Base-by-base conservation (phyloP, 2,329 filamentous ascomycete genomes). In the Didymella segeticola region DNA sequence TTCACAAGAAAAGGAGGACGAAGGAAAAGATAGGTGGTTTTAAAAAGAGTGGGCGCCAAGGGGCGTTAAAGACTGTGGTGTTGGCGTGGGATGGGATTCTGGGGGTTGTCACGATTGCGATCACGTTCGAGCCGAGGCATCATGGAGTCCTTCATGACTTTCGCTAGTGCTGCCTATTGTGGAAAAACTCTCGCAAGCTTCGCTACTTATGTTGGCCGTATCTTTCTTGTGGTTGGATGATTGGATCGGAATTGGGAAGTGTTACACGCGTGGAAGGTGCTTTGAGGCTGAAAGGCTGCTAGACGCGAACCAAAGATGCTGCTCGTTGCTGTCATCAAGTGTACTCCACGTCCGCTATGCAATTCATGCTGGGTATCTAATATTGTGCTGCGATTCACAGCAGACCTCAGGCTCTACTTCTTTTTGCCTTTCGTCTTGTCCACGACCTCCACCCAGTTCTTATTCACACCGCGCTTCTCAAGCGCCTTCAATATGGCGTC, bases 391-490 rank as follows among this genome's bases (percentile, higher is more conserved):
- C 34, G 6, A 17, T 22, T 11, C 10, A 7, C 20, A 8, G 33
- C 14, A 5, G 10, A 26, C 11, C 10, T 6, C 5, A 17, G 9
- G 11, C 20, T 19, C 29, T 51, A 68, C 38, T 69, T 72, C 72
- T 86, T 86, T 75, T 87, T 88, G 60, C 83, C 83, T 74, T 88
- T 86, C 4, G 84, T 87, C 76, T 88, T 89, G 69, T 89, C 87
- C 51, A 86, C 72, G n/a, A 87, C 75, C 37, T 86, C 83, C 23
- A 89, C 77, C 83, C 85, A 88, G 56, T 81, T 79, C 53, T 73
- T 76, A 51, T 79, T 79, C 4, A 89, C 76, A 0, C 87, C 87
- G 54, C 85, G 79, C 67, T 79, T 81, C 55, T 80, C 80, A 61
- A 89, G 69, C 23, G 85, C 83, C 62, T 82, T 83, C 39, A 86